phyloP scores from a whole-genome alignment of 2,329 filamentous ascomycete genomes.

The Thielaviopsis euricoi region DNA sequence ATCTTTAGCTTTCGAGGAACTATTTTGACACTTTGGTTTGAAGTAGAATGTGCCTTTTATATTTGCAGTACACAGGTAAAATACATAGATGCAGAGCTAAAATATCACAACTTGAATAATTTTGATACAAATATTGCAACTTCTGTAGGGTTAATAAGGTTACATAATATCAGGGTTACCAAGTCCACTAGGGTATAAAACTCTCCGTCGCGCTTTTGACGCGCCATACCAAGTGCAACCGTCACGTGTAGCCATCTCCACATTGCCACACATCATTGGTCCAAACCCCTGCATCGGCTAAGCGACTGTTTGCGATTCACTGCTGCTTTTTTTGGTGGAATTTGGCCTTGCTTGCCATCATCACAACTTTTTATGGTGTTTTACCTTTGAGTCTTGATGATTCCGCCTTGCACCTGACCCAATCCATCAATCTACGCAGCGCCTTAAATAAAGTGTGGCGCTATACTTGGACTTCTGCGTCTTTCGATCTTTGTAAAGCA shows the following conservation, averaged over 20 bases:
- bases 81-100: too few species aligned
- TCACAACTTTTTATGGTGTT: constrained; percentile 3
- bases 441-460: not conserved
- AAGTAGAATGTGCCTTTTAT: too few species aligned
- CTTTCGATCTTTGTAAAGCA: not conserved
- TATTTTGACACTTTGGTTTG: too few species aligned
- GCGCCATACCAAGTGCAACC: not conserved
- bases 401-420: not conserved
- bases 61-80: too few species aligned
- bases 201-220: constrained; percentile 1
- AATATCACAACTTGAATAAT: too few species aligned
- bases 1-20: too few species aligned
- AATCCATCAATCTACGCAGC: not conserved
- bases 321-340: not conserved
- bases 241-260: not conserved
- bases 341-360: not conserved
- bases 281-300: not conserved
- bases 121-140: too few species aligned
- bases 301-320: constrained; percentile 5
- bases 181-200: not conserved
- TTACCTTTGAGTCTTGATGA: not conserved
- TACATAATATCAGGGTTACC: not conserved
- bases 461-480: not conserved
- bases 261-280: constrained; percentile 2
- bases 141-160: too few species aligned